Conservation (phyloP, 768 basidiomycete species). For the Nidula microcarpa region DNA sequence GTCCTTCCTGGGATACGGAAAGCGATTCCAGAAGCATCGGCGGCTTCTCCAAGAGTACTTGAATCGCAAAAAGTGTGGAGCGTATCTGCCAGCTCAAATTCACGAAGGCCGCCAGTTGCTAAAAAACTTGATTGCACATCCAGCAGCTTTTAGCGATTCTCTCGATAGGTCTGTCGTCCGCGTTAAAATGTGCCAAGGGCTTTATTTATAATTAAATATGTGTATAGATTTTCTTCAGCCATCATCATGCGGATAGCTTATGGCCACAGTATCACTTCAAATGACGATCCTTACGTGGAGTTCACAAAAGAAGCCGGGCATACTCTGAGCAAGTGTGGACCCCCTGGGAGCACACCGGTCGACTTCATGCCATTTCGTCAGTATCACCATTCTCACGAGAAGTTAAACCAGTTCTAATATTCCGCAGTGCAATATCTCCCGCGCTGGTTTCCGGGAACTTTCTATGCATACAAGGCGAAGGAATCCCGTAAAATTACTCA, state of each 20-base stretch:
- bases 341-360: slow-evolving; percentile 9
- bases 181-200: background rate
- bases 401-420: background rate
- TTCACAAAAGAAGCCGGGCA: slow-evolving; percentile 3
- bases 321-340: slow-evolving; percentile 1
- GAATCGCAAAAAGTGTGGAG: slow-evolving; percentile 2
- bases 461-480: slow-evolving; percentile 9
- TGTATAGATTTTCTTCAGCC: slow-evolving; percentile 10
- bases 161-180: background rate
- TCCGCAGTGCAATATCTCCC: slow-evolving; percentile 9
- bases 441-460: slow-evolving; percentile 17
- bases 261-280: slow-evolving; percentile 9
- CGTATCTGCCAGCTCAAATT: background rate
- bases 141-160: background rate
- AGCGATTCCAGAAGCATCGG: slow-evolving; percentile 16
- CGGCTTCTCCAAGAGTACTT: slow-evolving; percentile 20
- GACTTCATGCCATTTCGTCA: slow-evolving; percentile 11
- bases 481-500: slow-evolving; percentile 1
- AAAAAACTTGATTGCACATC: background rate
- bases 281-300: slow-evolving; percentile 10
- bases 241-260: slow-evolving; percentile 12
- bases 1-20: slow-evolving; percentile 14
- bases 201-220: background rate
- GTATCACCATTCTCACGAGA: background rate
- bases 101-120: background rate